Percentiles rank a stretch among this genome's conserved stretches.
phyloP scores from a whole-genome alignment of 1,139 yeast species.

The Saccharomyces uvarum region DNA sequence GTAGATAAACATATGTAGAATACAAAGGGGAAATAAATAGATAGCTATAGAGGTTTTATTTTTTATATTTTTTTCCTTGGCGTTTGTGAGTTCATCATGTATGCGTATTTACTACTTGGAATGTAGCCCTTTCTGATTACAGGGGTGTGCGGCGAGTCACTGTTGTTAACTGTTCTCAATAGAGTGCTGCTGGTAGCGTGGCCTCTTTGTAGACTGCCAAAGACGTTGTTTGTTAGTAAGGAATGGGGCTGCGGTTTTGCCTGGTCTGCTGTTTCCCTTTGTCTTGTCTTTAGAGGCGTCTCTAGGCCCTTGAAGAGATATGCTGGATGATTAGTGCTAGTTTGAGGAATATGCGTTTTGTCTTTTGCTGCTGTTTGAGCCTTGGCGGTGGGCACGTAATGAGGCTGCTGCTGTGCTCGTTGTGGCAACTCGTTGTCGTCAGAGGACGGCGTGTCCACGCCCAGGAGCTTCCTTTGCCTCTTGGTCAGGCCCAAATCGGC shows the following conservation, averaged over 20 bases:
- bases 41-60: background rate
- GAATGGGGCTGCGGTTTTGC: background rate
- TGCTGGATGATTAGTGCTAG: conserved; percentile 17
- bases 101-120: conserved; percentile 38
- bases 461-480: conserved; percentile 38
- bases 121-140: conserved; percentile 29
- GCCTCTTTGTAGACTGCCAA: background rate
- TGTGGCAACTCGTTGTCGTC: background rate
- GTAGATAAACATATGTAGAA: conserved; percentile 31
- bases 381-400: background rate
- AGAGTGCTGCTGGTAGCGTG: background rate
- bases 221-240: background rate
- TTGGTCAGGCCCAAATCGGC: conserved; percentile 38
- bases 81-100: conserved; percentile 38
- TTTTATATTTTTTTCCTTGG: conserved; percentile 30
- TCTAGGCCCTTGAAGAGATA: conserved; percentile 29
- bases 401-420: background rate
- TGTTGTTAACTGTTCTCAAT: background rate
- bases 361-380: background rate
- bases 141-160: conserved; percentile 5
- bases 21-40: background rate
- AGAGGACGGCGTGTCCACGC: conserved; percentile 27
- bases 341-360: conserved; percentile 1
- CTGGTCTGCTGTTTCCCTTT: conserved; percentile 6
- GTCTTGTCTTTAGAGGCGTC: conserved; percentile 23